Base-by-base conservation (phyloP, 2,329 filamentous ascomycete species). In the Colletotrichum sp. region DNA sequence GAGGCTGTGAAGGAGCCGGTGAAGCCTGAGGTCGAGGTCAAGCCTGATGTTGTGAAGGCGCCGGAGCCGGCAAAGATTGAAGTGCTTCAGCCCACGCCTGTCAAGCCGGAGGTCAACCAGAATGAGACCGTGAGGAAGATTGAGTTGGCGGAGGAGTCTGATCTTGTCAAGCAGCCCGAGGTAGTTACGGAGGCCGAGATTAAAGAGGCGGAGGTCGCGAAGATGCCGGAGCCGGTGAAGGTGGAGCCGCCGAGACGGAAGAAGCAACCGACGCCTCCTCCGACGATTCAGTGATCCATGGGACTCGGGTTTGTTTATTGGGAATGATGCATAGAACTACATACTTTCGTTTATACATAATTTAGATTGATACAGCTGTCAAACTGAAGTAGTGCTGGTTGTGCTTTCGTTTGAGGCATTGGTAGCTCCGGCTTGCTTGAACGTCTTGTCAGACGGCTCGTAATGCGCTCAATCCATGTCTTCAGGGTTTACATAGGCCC, bases 251-350 rank as follows among this genome's bases (percentile, higher is more conserved):
- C 36, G 16, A 75, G n/a, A 22, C 69, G 62, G 63, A 76, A 73
- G 22, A 63, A 36, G 16, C 32, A 57, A 29, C 73, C 73, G n/a
- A 68, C 70, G 13, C 73, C 73, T 13, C 73, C 73, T 19, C 73
- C 73, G 13, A 73, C 69, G 5, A 76, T 76, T 13, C 73, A 76
- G 32, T 76, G 22, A 55, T 4, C 15, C 25, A 22, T 4, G 8
- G 3, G 13, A 11, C 8, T 12, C 32, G 27, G 0, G 29, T 62
- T 22, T 16, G 25, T 30, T 0, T 34, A 6, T 34, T 13, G 1
- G 57, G 57, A 30, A 22, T 19, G 3, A 27, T 7, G 32, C n/a
- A 32, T 72, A 62, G 25, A 39, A 11, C 11, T 59, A 16, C 22
- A 25, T 6, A 64, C 30, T n/a, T 59, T 71, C 57, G 9, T 39